A percentile compares a stretch with the other conserved stretches of the same genome.
phyloP scores from a whole-genome alignment of 2,329 filamentous ascomycete species.

The Fusarium concolor region DNA sequence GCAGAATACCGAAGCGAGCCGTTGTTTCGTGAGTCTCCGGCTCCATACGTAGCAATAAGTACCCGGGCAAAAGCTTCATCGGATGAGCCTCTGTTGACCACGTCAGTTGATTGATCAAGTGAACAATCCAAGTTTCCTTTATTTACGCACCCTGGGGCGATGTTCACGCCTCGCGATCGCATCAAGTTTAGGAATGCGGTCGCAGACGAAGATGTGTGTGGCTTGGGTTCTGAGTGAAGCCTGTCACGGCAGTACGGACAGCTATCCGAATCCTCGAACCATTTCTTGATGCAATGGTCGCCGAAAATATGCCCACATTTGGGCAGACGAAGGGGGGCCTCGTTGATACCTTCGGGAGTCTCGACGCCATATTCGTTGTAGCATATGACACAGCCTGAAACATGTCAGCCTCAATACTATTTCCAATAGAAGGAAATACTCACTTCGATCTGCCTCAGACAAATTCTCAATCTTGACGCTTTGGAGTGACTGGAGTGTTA shows the following conservation, averaged over 20 bases:
- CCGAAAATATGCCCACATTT: conserved; percentile 74
- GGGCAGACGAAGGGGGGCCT: conserved; percentile 68
- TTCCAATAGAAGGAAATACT: conserved; percentile 34
- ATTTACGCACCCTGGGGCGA: conserved; percentile 41
- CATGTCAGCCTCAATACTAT: conserved; percentile 17
- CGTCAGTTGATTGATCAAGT: conserved; percentile 19
- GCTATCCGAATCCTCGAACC: conserved; percentile 71
- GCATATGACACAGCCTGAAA: conserved; percentile 70
- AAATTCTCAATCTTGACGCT: conserved; percentile 60
- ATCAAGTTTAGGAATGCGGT: conserved; percentile 50
- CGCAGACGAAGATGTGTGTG: conserved; percentile 27
- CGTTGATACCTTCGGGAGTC: conserved; percentile 68
- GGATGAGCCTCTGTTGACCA: conserved; percentile 11
- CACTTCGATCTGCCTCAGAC: conserved; percentile 61
- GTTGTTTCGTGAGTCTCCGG: conserved; percentile 30
- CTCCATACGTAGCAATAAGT: conserved; percentile 23
- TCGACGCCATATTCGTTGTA: conserved; percentile 70
- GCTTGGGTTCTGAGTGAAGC: conserved; percentile 62
- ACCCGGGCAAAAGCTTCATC: conserved; percentile 41
- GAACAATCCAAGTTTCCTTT: neutral
- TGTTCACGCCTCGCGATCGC: conserved; percentile 42
- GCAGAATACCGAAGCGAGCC: conserved; percentile 25
- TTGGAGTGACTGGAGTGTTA: conserved; percentile 60
- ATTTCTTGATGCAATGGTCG: conserved; percentile 72
- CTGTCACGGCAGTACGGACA: conserved; percentile 75